Percentiles rank a stretch among this genome's conserved stretches.
Conservation (phyloP, 805 yeast genomes). For the Zygoascus bituminiphila region DNA sequence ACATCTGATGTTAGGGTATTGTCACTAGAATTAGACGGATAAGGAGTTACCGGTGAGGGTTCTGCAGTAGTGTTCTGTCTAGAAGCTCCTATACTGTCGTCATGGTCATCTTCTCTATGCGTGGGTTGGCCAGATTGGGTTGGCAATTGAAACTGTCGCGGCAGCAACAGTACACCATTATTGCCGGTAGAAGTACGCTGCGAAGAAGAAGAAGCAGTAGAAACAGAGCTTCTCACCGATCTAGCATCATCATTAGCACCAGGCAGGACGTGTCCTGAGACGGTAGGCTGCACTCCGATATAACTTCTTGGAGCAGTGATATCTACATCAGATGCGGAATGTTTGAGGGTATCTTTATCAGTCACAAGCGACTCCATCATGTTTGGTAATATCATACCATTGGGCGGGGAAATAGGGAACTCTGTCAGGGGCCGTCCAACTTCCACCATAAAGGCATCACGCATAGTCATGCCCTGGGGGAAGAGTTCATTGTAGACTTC, state of each 20-base stretch:
- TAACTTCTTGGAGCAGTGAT: not conserved
- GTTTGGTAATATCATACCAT: not conserved
- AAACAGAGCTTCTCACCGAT: not conserved
- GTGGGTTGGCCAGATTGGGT: not conserved
- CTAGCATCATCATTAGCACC: not conserved
- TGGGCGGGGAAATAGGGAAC: not conserved
- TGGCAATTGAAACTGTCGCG: conserved; percentile 23
- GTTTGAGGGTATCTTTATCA: not conserved
- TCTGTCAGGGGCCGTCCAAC: not conserved
- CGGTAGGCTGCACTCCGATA: not conserved
- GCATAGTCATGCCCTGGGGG: conserved; percentile 19
- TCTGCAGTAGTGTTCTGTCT: not conserved
- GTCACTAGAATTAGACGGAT: not conserved
- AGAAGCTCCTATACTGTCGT: not conserved
- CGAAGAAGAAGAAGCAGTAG: not conserved
- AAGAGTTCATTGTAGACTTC: conserved; percentile 14
- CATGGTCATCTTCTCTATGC: not conserved
- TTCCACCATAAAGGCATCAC: conserved; percentile 17
- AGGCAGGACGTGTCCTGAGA: not conserved
- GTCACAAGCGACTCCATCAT: not conserved
- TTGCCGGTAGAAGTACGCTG: not conserved
- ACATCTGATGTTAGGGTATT: not conserved
- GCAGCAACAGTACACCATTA: conserved; percentile 24
- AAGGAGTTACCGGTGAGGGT: not conserved
- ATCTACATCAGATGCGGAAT: not conserved